These are phyloP conservation scores for Boletus subparvulus DNA, from an alignment of 768 basidiomycete species.

Conservation along the genomic window DNA sequence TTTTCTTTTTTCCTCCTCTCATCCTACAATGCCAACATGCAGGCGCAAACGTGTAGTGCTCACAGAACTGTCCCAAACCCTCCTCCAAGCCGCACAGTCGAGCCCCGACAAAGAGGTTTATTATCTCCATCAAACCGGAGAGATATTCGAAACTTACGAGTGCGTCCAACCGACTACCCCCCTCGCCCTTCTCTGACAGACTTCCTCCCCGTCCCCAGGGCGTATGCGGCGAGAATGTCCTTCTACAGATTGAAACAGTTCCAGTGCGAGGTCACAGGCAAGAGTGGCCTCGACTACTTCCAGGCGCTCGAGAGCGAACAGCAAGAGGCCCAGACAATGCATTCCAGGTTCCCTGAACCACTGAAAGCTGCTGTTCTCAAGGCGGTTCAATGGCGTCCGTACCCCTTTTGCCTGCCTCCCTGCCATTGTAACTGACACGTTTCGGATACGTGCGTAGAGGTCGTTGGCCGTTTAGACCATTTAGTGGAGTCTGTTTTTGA, in stretches of 20 bases:
- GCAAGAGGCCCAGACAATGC: constrained; percentile 84
- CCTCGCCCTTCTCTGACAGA: constrained; percentile 26
- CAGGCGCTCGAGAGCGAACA: constrained; percentile 90
- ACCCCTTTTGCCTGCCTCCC: constrained; percentile 21
- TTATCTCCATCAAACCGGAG: constrained; percentile 91
- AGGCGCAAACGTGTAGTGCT: constrained; percentile 88
- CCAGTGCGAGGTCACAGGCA: constrained; percentile 96
- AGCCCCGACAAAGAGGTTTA: constrained; percentile 78
- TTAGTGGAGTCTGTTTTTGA: constrained; percentile 94
- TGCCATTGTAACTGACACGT: constrained; percentile 12
- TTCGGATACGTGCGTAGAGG: constrained; percentile 56
- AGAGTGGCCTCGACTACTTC: constrained; percentile 91
- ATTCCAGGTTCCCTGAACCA: constrained; percentile 87
- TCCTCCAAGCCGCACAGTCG: constrained; percentile 61
- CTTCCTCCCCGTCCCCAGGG: constrained; percentile 35
- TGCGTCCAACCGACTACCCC: constrained; percentile 42
- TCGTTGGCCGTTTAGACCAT: constrained; percentile 93
- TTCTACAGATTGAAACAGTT: constrained; percentile 95
- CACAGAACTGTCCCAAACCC: constrained; percentile 72
- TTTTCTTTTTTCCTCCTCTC: constrained; percentile 44
- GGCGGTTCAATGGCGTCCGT: constrained; percentile 96
- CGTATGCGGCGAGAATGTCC: constrained; percentile 89
- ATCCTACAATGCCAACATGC: constrained; percentile 75
- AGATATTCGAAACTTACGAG: constrained; percentile 98
- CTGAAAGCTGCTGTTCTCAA: constrained; percentile 90